phyloP scores from a whole-genome alignment of 768 basidiomycete species.

The Calocera viscosa region DNA sequence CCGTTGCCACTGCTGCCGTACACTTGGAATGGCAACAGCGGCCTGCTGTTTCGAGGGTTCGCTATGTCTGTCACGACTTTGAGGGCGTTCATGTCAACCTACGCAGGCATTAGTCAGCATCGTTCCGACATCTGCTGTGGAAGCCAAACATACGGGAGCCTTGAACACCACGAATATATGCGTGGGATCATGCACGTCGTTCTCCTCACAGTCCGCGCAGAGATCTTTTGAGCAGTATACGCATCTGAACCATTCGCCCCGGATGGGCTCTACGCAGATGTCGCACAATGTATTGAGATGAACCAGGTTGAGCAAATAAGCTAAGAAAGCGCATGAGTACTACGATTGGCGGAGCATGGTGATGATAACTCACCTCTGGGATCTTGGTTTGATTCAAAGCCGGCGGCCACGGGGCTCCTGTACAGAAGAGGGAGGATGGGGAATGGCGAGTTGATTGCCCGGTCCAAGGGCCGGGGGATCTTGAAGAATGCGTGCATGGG shows the following conservation, averaged over 20 bases:
- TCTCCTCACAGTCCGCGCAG: constrained; percentile 68
- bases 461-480: constrained; percentile 63
- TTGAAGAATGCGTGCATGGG: constrained; percentile 82
- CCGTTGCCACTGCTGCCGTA: neutral
- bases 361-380: neutral
- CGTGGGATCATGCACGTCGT: constrained; percentile 68
- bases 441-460: constrained; percentile 39
- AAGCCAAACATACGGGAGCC: constrained; percentile 41
- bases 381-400: constrained; percentile 14
- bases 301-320: constrained; percentile 46
- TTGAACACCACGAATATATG: constrained; percentile 87
- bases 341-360: neutral
- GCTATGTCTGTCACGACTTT: constrained; percentile 26
- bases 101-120: neutral
- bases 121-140: neutral
- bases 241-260: constrained; percentile 85
- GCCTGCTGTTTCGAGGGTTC: neutral
- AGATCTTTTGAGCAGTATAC: constrained; percentile 77
- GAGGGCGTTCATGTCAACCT: constrained; percentile 66
- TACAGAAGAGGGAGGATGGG: constrained; percentile 62
- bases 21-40: neutral
- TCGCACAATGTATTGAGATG: constrained; percentile 72
- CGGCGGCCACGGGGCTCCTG: constrained; percentile 20
- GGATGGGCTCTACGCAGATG: constrained; percentile 66
- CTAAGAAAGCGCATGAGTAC: constrained; percentile 28